Evolutionary conservation across 805 yeast species (phyloP), one percentile per base, ranked within the genome.

Genomic region (Pichia cabralensis): DNA sequence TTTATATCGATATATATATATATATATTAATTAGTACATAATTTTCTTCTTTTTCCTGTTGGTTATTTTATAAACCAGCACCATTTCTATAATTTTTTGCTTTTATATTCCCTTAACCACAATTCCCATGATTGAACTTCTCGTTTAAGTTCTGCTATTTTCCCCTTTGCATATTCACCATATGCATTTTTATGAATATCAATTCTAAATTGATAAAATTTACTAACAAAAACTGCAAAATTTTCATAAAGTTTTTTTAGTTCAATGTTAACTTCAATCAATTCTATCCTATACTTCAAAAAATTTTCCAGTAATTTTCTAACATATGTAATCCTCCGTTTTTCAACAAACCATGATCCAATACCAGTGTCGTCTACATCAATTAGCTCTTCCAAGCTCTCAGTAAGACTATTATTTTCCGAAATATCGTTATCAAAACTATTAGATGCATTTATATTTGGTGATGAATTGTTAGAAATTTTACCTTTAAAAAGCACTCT

Each of bases 151-250:
- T 28, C 46, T 50, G 31, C 58, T 13, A 38, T 35, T 26, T 57
- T 55, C 22, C 41, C 51, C 21, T 41, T 37, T 2, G 56, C 55
- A 35, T 49, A 62, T 22, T 53, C 55, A 34, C 53, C 59, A 24
- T 74, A 45, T 2, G 61, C 57, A 31, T 61, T 53, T 26, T 47
- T 45, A 26, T 70, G 39, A 38, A 70, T 62, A 1, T 53, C 52
- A 3, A 67, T 52, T 45, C 71, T 70, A 53, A 68, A 75, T 34
- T 60, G 62, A 43, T 79, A 55, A 40, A 71, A 77, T 33, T 67
- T 71, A 33, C 76, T 76, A 14, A 78, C 58, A 49, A 76, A 80
- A 33, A 72, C 67, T 1, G 88, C 86, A 3, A 79, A 43, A 2
- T 53, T 45, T 46, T 80, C 89, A 52, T 80, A 82, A n/a, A 59